Evolutionary conservation across 2,329 filamentous ascomycete species (phyloP).

Genomic region (Alternaria arbusti): DNA sequence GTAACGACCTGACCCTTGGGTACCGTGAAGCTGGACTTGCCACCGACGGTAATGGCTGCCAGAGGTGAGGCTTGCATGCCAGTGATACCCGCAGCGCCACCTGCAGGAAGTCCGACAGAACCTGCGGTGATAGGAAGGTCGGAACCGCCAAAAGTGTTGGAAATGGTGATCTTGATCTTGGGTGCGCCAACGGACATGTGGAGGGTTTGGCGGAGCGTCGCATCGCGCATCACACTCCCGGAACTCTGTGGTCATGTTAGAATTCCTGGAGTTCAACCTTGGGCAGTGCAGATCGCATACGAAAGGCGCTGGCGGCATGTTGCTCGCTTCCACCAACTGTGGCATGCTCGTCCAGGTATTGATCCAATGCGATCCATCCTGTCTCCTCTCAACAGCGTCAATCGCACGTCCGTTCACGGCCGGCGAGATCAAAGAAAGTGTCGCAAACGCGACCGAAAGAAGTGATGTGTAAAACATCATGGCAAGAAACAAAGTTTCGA

Average conservation of each 20-base stretch:
- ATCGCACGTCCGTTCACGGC: not conserved
- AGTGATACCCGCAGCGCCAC: slow-evolving; percentile 60
- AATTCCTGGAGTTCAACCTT: slow-evolving; percentile 3
- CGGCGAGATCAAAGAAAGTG: not conserved
- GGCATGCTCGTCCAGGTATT: slow-evolving; percentile 71
- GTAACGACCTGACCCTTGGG: slow-evolving; percentile 63
- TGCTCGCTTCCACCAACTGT: slow-evolving; percentile 66
- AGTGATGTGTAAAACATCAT: not conserved
- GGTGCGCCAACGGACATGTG: slow-evolving; percentile 64
- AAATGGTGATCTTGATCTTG: slow-evolving; percentile 68
- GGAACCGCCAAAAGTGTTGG: slow-evolving; percentile 68
- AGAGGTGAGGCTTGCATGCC: slow-evolving; percentile 65
- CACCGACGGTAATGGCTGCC: slow-evolving; percentile 65
- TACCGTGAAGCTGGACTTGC: slow-evolving; percentile 56
- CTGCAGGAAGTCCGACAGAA: slow-evolving; percentile 62
- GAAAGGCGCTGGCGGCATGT: slow-evolving; percentile 67
- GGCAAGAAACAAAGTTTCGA: not conserved
- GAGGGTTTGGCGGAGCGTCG: slow-evolving; percentile 70
- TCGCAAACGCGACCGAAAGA: not conserved
- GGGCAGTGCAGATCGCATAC: slow-evolving; percentile 17
- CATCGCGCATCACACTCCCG: slow-evolving; percentile 63
- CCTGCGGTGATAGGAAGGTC: slow-evolving; percentile 66
- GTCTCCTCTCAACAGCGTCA: slow-evolving; percentile 12
- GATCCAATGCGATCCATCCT: slow-evolving; percentile 61
- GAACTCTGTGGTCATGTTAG: slow-evolving; percentile 53